Evolutionary conservation across 179 eudicot genomes (phyloP), one percentile per base, ranked within the genome.

Genomic region (Corrigiola litoralis): DNA sequence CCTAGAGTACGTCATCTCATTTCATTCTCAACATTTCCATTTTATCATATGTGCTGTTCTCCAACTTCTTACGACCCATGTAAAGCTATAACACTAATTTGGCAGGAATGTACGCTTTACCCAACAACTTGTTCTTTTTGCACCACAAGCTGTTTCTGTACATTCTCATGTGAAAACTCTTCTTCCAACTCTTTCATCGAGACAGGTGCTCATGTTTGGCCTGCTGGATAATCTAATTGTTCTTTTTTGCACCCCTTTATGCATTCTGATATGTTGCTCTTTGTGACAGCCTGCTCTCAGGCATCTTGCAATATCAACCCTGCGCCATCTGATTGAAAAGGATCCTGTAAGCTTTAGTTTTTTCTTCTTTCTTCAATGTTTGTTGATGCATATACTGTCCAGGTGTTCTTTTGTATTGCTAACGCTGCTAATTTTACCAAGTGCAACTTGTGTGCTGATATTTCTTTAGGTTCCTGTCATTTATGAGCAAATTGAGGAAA

Each of bases 41-140:
- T 68, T 62, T 48, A 48, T 67, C 58, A 9, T 68, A 20, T 69
- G 32, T n/a, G n/a, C n/a, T n/a, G n/a, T n/a, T n/a, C n/a, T n/a
- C n/a, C n/a, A n/a, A n/a, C n/a, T n/a, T n/a, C n/a, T n/a, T n/a
- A n/a, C n/a, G 61, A 61, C 48, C 31, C 68, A 38, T 61, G 65
- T 58, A 25, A 65, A n/a, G 20, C 13, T 14, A 33, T 45, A 45
- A 49, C 59, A 12, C 69, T 32, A 46, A 46, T 68, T 65, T 79
- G 63, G 61, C 82, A 94, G 97, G 84, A 88, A 86, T 68, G 89
- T 87, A 44, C 86, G 96, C 52, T 94, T 94, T 71, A 91, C 97
- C 4, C 99, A 94, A 66, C 97, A 94, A 75, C 99, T 94, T 73
- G 97, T 87, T 67, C 87, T 94, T 63, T 91, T 90, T 83, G 99